Evolutionary conservation across 768 basidiomycete species (phyloP).

Genomic region (Polyporus arcularius): DNA sequence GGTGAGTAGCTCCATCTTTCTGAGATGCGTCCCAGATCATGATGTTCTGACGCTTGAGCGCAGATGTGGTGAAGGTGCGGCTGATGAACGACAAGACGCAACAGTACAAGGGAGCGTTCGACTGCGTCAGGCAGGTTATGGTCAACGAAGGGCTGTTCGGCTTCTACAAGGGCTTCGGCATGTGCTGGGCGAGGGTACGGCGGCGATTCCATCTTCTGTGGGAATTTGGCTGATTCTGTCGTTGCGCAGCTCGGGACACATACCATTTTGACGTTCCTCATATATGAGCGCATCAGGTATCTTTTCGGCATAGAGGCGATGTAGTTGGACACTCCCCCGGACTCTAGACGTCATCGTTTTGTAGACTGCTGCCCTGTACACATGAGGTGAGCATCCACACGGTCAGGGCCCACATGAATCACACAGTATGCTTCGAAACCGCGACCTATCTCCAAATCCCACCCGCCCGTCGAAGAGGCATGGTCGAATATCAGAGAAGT

Average conservation of each 20-base stretch:
- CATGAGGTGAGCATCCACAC: too few relatives aligned
- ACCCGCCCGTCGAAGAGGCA: too few relatives aligned
- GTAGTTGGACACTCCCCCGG: too few relatives aligned
- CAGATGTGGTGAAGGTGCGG: slow-evolving; percentile 40
- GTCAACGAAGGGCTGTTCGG: slow-evolving; percentile 33
- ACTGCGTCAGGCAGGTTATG: slow-evolving; percentile 34
- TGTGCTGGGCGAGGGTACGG: slow-evolving; percentile 41
- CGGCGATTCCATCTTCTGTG: background rate
- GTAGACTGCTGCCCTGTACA: too few relatives aligned
- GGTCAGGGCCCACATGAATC: too few relatives aligned
- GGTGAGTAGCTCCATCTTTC: slow-evolving; percentile 20
- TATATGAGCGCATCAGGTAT: slow-evolving; percentile 34
- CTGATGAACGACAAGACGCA: slow-evolving; percentile 40
- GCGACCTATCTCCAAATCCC: too few relatives aligned
- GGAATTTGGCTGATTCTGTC: background rate
- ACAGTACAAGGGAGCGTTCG: slow-evolving; percentile 29
- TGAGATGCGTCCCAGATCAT: background rate
- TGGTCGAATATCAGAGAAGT: too few relatives aligned
- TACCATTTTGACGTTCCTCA: slow-evolving; percentile 37
- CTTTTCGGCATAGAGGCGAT: slow-evolving; percentile 35
- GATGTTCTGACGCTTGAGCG: background rate
- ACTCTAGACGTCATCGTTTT: too few relatives aligned
- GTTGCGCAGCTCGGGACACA: slow-evolving; percentile 35
- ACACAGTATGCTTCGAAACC: too few relatives aligned
- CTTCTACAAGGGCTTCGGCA: slow-evolving; percentile 41